Base-by-base conservation (phyloP, 2,329 filamentous ascomycete species). In the Trichophyton benhamiae region DNA sequence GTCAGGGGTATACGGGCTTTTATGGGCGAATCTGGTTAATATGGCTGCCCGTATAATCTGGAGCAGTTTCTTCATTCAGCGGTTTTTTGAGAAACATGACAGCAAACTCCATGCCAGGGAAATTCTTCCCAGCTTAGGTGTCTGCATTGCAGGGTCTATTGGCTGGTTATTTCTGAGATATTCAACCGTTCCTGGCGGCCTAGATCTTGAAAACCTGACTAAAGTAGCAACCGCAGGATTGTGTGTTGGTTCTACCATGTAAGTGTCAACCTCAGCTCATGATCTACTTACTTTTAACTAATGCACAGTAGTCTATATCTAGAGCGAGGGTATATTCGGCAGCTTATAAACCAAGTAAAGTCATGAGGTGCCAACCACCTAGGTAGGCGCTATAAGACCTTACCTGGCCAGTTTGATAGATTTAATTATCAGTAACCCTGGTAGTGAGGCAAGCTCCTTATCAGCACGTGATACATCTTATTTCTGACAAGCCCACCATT, bases 1-100 rank as follows among this genome's bases (percentile, higher is more conserved):
- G 6, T 76, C 88, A 64, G 94, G 91, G 0, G 91, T 91, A 0
- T 78, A 81, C 48, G 94, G 94, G 0, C 77, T 99, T 49, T 90
- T 99, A 0, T 81, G 83, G 66, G 91, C 91, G 59, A 99, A 97
- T 72, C 85, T 83, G 53, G 83, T 96, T 67, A 97, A 96, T 71
- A 96, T 99, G 91, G 75, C 77, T 0, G 83, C 92, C 68, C 83
- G 94, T 64, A 95, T 95, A 62, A 64, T 83, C 6, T 99, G 91
- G 89, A 94, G 91, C 68, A 75, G 77, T 17, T 69, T 72, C 52
- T 99, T 96, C 70, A 88, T 96, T 61, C 76, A 72, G 38, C 66
- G 72, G 0, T 95, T 85, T 71, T 85, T 95, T 63, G 67, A 62
- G 3, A 70, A 69, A 15, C 75, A 80, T 49, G 77, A 75, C 1